phyloP scores from a whole-genome alignment of 495 filamentous ascomycete genomes.

The Tuber aestivum region DNA sequence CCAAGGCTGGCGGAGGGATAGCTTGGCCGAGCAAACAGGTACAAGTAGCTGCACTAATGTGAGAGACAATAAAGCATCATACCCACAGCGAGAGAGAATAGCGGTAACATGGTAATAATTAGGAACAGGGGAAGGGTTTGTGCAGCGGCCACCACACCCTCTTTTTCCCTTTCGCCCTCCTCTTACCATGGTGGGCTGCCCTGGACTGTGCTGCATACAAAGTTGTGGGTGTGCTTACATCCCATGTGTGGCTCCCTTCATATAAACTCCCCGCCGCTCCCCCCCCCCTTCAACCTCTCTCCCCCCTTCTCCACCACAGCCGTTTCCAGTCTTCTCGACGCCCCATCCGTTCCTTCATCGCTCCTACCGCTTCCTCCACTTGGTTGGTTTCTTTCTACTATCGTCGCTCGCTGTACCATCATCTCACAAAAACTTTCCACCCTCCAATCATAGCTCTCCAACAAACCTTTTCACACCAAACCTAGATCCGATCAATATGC shows the following conservation, averaged over 20 bases:
- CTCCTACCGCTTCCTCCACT: not conserved
- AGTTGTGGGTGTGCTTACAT: constrained; percentile 7
- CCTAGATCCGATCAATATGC: constrained; percentile 27
- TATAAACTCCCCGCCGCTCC: constrained; percentile 33
- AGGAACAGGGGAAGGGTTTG: not conserved
- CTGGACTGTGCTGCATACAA: constrained; percentile 4
- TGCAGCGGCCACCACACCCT: constrained; percentile 1
- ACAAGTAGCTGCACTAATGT: too few species aligned
- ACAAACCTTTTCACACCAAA: constrained; percentile 9
- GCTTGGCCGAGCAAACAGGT: not conserved
- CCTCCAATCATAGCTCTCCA: constrained; percentile 13
- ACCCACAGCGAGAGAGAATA: not conserved
- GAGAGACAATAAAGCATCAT: not conserved
- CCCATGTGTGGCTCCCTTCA: constrained; percentile 8
- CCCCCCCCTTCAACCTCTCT: constrained; percentile 17
- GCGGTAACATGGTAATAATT: not conserved
- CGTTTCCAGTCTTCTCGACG: not conserved
- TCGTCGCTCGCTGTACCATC: constrained; percentile 18
- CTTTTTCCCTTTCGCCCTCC: not conserved
- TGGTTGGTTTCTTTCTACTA: not conserved
- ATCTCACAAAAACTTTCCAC: constrained; percentile 10
- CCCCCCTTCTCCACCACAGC: constrained; percentile 18
- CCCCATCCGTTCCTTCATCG: not conserved
- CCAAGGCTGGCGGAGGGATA: not conserved
- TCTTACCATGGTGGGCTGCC: not conserved